These are phyloP conservation scores for Conringia planisiliqua DNA, from an alignment of 345 rosid species.

Conservation along the genomic window DNA sequence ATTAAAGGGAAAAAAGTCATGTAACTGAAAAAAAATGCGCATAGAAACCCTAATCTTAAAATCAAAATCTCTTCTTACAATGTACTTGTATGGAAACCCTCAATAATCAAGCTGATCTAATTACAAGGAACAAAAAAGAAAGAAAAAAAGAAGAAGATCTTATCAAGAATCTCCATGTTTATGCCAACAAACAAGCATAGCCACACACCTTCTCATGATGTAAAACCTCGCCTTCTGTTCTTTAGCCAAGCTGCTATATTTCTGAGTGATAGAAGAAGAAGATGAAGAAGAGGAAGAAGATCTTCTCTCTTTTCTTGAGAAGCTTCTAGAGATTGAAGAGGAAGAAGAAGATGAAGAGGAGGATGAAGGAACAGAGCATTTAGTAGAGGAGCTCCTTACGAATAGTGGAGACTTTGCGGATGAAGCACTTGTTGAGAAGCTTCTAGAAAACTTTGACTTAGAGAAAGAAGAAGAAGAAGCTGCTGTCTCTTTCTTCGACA, in stretches of 20 bases:
- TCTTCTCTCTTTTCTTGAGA: conserved; percentile 48
- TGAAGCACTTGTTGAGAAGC: conserved; percentile 66
- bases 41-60: conserved; percentile 21
- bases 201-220: conserved; percentile 95
- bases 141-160: background rate
- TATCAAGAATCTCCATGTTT: conserved; percentile 79
- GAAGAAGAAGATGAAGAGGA: conserved; percentile 40
- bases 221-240: conserved; percentile 96
- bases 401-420: conserved; percentile 60
- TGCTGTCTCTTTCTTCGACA: conserved; percentile 52
- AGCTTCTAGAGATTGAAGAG: conserved; percentile 55
- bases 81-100: conserved; percentile 34
- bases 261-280: conserved; percentile 51
- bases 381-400: conserved; percentile 52
- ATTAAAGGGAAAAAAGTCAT: background rate
- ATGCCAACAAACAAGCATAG: conserved; percentile 99
- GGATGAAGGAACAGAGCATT: conserved; percentile 33
- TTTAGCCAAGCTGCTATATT: conserved; percentile 85
- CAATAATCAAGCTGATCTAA: conserved; percentile 30
- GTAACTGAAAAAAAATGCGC: background rate
- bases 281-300: conserved; percentile 35
- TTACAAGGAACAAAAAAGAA: conserved; percentile 22
- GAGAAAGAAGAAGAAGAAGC: conserved; percentile 41
- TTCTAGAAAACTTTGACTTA: conserved; percentile 51
- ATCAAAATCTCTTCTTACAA: conserved; percentile 40